Base-by-base conservation (phyloP, 2,329 filamentous ascomycete genomes). In the Pleoardoris graminearum region DNA sequence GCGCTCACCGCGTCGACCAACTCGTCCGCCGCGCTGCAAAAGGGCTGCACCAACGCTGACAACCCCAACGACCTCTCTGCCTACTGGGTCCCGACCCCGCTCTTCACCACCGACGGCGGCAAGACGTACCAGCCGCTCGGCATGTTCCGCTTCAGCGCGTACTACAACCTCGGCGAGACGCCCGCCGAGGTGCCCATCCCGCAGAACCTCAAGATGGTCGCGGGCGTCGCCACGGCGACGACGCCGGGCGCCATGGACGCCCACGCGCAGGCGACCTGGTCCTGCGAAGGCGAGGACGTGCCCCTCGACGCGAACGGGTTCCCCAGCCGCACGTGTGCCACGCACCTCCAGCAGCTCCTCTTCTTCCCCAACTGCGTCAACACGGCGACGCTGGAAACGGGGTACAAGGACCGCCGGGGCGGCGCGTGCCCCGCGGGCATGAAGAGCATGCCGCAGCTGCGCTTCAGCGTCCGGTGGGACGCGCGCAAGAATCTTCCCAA, bases 401-500 rank as follows among this genome's bases (percentile, higher is more conserved):
- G 58, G 1, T 75, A 76, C 63, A 72, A 75, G 54, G 61, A 65
- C 54, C 60, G 61, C 32, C 53, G 59, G 22, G 61, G 65, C 42
- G 57, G 61, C 2, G 66, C 66, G 29, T 80, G 78, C 55, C 78
- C 78, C 1, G 53, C 59, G 10, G 74, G 72, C 53, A 78, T 75
- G 70, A 77, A 77, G 60, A 67, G 70, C 4, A 79, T 80, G 69
- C 76, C 77, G 3, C 76, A 77, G 59, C 72, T 80, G 7, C 74
- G 78, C 43, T 79, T 79, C 68, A 75, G 72, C 37, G 75, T 79
- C 53, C 75, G 77, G 35, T 80, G 78, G 61, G 78, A 80, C 50
- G 62, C 78, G 5, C 73, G 76, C 50, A 74, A 73, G 39, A 66
- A 64, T 1, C 59, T 80, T 3, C 75, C 78, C 3, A 65, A 75